Conservation (phyloP, 495 filamentous ascomycete species). For the Podospora appendiculata region DNA sequence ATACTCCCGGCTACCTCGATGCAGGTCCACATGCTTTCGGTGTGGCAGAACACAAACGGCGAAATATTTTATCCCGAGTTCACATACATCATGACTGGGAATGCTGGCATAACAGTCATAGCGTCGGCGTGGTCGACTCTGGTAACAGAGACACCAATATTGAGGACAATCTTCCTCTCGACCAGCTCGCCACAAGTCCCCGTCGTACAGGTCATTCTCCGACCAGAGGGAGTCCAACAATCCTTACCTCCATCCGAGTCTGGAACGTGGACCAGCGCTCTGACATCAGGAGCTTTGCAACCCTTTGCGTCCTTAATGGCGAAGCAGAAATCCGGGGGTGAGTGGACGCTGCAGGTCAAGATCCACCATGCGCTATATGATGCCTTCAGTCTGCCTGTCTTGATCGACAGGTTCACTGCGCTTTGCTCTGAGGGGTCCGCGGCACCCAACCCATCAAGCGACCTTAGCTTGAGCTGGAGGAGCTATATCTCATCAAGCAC, state of each 20-base stretch:
- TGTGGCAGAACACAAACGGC: slow-evolving; percentile 57
- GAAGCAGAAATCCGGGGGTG: not conserved
- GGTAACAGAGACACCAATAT: slow-evolving; percentile 42
- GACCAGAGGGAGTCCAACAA: not conserved
- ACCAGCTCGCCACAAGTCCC: slow-evolving; percentile 37
- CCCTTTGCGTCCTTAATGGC: slow-evolving; percentile 8
- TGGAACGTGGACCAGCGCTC: slow-evolving; percentile 3
- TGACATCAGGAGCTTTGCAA: not conserved
- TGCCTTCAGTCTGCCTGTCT: slow-evolving; percentile 54
- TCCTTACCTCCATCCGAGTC: not conserved
- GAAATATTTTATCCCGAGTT: slow-evolving; percentile 58
- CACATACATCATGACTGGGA: slow-evolving; percentile 35
- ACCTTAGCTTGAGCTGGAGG: not conserved
- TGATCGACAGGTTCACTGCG: slow-evolving; percentile 28
- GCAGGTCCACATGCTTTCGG: slow-evolving; percentile 62
- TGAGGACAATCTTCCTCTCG: slow-evolving; percentile 55
- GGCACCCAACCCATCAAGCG: not conserved
- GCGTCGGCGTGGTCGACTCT: slow-evolving; percentile 49
- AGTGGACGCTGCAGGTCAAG: slow-evolving; percentile 30
- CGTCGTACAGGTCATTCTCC: slow-evolving; percentile 39
- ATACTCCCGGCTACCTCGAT: slow-evolving; percentile 59
- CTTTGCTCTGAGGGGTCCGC: slow-evolving; percentile 1
- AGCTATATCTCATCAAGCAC: not conserved
- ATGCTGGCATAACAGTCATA: slow-evolving; percentile 27
- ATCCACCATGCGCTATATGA: slow-evolving; percentile 79